Evolutionary conservation across 129 eudicot genomes (phyloP), one percentile per base, ranked within the genome.

Genomic region (Escallonia rubra): DNA sequence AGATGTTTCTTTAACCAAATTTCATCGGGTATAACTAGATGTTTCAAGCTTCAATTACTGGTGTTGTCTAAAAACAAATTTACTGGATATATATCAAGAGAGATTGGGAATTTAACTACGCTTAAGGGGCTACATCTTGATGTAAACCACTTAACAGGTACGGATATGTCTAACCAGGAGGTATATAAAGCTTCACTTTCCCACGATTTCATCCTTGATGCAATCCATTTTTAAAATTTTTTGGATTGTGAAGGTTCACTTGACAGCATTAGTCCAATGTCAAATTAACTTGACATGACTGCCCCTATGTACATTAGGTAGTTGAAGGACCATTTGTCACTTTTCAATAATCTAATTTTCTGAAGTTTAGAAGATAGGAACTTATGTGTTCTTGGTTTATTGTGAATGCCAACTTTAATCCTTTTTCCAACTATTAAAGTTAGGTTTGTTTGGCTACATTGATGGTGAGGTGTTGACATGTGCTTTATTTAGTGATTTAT

Each of bases 191-290:
- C 7, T 53, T 41, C 12, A 40, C 70, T 15, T 13, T 52, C 15
- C 61, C n/a, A n/a, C 53, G 71, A 67, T 41, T 54, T 67, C 16
- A 8, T 67, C 56, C 43, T 42, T 42, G 3, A 50, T 38, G 8
- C 62, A 58, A 58, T 58, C 40, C 8, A 14, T 5, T 55, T 1
- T 11, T 43, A 53, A 2, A 42, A 6, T 57, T 42, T 50, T 45
- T 49, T 43, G 39, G 43, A 6, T 66, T 39, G 10, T 50, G 59
- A 51, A 43, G 40, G 8, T 23, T 23, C 59, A 54, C 59, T 16
- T 54, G 4, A n/a, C 4, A 16, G 2, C 23, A 2, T 12, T 12
- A 14, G 59, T 54, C 59, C 4, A 13, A 9, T 46, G 50, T 46
- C 50, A 5, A 46, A 23, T 23, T 23, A 46, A 46, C 50, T 54